Evolutionary conservation across 306 rosid species (phyloP).

Genomic region (Acacia melanoxylon): DNA sequence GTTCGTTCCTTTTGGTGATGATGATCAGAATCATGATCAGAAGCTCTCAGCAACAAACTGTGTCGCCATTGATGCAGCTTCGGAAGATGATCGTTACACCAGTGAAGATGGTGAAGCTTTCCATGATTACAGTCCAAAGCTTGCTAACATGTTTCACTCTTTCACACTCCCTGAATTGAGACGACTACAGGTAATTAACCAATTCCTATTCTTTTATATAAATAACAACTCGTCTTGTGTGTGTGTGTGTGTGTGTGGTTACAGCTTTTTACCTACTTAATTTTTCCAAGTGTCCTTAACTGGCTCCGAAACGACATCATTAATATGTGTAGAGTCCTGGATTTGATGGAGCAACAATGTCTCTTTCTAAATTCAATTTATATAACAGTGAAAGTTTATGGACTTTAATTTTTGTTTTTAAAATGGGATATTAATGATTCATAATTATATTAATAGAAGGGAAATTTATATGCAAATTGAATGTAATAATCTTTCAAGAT

Average conservation of each 20-base stretch:
- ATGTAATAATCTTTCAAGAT: not conserved
- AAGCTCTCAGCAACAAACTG: not conserved
- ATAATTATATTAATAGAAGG: too few relatives aligned
- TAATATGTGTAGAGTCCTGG: not conserved
- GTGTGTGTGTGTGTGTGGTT: too few relatives aligned
- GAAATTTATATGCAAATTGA: not conserved
- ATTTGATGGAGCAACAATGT: not conserved
- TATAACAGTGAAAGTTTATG: not conserved
- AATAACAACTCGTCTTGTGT: not conserved
- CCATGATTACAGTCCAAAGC: constrained; percentile 20
- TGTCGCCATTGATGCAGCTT: not conserved
- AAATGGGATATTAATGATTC: not conserved
- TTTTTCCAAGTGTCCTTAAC: not conserved
- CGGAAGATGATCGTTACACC: constrained; percentile 8
- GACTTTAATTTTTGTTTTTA: not conserved
- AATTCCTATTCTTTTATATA: not conserved
- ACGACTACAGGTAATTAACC: constrained; percentile 37
- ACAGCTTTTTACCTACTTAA: not conserved
- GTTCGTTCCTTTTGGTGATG: constrained; percentile 31
- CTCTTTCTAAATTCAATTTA: not conserved
- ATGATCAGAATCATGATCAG: not conserved
- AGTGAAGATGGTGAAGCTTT: constrained; percentile 6
- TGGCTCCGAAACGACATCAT: not conserved
- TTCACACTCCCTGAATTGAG: constrained; percentile 33
- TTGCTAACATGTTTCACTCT: constrained; percentile 27